Evolutionary conservation across 352 stramenopile genomes (phyloP).

Genomic region (Pilasporangium apinafurcum): DNA sequence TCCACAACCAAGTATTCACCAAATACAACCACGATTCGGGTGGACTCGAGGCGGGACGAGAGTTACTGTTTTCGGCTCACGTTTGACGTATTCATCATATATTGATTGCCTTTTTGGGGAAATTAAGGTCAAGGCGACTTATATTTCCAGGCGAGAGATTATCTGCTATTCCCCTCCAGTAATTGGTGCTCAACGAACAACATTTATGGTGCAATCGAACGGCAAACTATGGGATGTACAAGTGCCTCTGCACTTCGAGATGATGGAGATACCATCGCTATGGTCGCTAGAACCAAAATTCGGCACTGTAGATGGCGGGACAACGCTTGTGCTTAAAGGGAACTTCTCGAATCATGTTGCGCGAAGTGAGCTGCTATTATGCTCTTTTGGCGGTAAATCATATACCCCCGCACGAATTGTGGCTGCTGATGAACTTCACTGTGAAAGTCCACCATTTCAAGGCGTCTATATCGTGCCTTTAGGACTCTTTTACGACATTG

Average conservation of each 20-base stretch:
- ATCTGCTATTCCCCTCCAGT: slow-evolving; percentile 21
- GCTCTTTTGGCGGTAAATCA: slow-evolving; percentile 16
- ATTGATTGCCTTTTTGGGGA: slow-evolving; percentile 32
- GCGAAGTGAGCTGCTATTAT: slow-evolving; percentile 11
- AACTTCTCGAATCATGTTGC: slow-evolving; percentile 15
- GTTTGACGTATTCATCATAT: slow-evolving; percentile 9
- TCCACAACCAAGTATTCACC: slow-evolving; percentile 7
- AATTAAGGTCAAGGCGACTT: slow-evolving; percentile 11
- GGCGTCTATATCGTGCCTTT: slow-evolving; percentile 5
- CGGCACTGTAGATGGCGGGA: slow-evolving; percentile 18
- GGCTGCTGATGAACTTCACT: slow-evolving; percentile 8
- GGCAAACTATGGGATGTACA: slow-evolving; percentile 6
- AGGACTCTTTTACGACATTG: slow-evolving; percentile 16
- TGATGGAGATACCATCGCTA: slow-evolving; percentile 10
- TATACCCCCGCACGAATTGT: slow-evolving; percentile 6
- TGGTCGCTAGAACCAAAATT: slow-evolving; percentile 9
- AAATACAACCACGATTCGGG: slow-evolving; percentile 17
- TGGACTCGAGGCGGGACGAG: slow-evolving; percentile 25
- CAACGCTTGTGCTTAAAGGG: slow-evolving; percentile 16
- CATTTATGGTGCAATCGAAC: slow-evolving; percentile 12
- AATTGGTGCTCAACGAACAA: not conserved
- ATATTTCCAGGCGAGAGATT: slow-evolving; percentile 14
- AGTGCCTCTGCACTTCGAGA: slow-evolving; percentile 13
- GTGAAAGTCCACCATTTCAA: slow-evolving; percentile 12
- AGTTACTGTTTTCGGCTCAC: slow-evolving; percentile 19